phyloP scores from a whole-genome alignment of 1,284 basidiomycete species.

The Ceratobasidium papillatum region DNA sequence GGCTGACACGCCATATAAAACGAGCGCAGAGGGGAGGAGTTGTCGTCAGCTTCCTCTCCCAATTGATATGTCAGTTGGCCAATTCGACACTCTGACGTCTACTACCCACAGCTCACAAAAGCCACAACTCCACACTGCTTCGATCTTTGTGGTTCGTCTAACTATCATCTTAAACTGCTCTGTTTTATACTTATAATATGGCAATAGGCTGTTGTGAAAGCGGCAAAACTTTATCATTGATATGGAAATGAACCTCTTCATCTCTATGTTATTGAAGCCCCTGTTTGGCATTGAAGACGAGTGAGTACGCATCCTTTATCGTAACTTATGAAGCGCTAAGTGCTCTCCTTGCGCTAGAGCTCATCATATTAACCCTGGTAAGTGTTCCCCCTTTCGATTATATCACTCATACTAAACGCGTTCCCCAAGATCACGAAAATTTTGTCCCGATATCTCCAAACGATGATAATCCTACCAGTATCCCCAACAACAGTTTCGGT shows the following conservation, averaged over 20 bases:
- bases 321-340: too few relatives aligned
- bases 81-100: not conserved
- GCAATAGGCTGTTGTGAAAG: not conserved
- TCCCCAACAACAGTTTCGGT: too few relatives aligned
- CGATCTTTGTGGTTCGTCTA: not conserved
- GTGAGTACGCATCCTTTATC: too few relatives aligned
- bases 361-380: too few relatives aligned
- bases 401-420: too few relatives aligned
- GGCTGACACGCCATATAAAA: not conserved
- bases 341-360: too few relatives aligned
- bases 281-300: not conserved
- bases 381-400: too few relatives aligned
- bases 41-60: not conserved
- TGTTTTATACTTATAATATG: not conserved
- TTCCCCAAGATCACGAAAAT: too few relatives aligned
- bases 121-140: not conserved
- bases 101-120: not conserved
- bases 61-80: not conserved
- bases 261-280: not conserved
- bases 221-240: conserved; percentile 9
- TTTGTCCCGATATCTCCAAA: too few relatives aligned
- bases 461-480: too few relatives aligned
- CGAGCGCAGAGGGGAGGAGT: not conserved
- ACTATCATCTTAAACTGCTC: not conserved
- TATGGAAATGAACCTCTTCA: not conserved